phyloP scores from a whole-genome alignment of 495 filamentous ascomycete species.

The Patellaria atrata region DNA sequence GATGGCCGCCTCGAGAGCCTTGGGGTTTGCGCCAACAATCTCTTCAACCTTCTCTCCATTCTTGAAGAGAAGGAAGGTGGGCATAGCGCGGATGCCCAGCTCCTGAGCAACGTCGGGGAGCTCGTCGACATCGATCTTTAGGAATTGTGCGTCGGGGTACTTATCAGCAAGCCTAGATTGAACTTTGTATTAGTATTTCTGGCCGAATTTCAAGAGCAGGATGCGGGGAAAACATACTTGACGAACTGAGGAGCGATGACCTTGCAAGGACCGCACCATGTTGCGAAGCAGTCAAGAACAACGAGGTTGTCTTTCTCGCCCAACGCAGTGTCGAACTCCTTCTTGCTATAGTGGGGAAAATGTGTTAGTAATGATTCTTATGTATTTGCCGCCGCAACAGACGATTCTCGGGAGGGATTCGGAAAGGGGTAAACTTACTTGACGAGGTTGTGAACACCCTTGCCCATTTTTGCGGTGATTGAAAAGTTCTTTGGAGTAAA shows the following conservation, averaged over 20 bases:
- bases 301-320: constrained; percentile 39
- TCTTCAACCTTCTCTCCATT: constrained; percentile 51
- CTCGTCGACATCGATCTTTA: constrained; percentile 88
- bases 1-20: constrained; percentile 43
- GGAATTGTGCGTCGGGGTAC: constrained; percentile 50
- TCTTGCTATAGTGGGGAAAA: constrained; percentile 34
- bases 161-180: constrained; percentile 39
- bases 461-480: constrained; percentile 29
- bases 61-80: constrained; percentile 82
- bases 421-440: constrained; percentile 26
- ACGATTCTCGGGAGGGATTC: not conserved
- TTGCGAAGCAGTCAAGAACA: constrained; percentile 75
- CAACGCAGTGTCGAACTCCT: constrained; percentile 46
- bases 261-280: constrained; percentile 95
- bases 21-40: constrained; percentile 70
- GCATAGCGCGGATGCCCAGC: constrained; percentile 85
- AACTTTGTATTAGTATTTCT: constrained; percentile 4
- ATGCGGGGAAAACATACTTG: constrained; percentile 31
- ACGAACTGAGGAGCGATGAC: constrained; percentile 62
- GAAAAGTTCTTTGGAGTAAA: constrained; percentile 29
- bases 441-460: constrained; percentile 39
- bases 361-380: constrained; percentile 1
- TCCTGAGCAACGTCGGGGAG: constrained; percentile 61
- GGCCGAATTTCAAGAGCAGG: constrained; percentile 16
- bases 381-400: too few relatives aligned